Evolutionary conservation across 176 grass and related monocot genomes (phyloP).

Genomic region (Rhipidocladum racemiflorum): DNA sequence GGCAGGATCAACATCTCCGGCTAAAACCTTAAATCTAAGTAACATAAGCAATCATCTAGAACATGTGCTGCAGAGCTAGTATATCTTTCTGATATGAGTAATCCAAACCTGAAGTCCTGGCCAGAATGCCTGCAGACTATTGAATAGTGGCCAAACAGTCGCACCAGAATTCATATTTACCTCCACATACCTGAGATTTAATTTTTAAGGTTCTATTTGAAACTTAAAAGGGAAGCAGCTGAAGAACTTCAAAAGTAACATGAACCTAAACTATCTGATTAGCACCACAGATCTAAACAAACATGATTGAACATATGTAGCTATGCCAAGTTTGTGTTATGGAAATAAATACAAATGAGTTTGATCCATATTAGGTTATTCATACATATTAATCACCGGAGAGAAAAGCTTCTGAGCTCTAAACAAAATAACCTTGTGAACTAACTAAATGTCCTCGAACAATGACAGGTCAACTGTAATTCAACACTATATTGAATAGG

Average conservation of each 20-base stretch:
- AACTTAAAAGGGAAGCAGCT: not conserved
- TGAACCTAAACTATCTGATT: slow-evolving; percentile 3
- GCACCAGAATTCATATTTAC: slow-evolving; percentile 97
- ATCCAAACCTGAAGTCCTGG: slow-evolving; percentile 96
- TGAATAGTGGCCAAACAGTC: slow-evolving; percentile 96
- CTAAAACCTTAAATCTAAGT: slow-evolving; percentile 95
- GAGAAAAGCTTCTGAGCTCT: not conserved
- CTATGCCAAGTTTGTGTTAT: not conserved
- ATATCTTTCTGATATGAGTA: slow-evolving; percentile 24
- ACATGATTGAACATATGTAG: slow-evolving; percentile 7
- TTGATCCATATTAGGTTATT: not conserved
- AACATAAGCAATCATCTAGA: slow-evolving; percentile 70
- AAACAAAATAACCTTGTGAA: slow-evolving; percentile 21
- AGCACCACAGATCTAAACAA: not conserved
- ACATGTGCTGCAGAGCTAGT: slow-evolving; percentile 27
- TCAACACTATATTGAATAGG: not conserved
- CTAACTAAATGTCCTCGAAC: not conserved
- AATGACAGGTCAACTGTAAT: not conserved
- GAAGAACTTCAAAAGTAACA: not conserved
- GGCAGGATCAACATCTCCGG: slow-evolving; percentile 93
- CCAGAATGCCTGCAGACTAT: slow-evolving; percentile 98
- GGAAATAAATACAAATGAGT: not conserved
- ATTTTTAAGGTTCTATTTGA: not conserved
- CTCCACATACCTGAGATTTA: slow-evolving; percentile 83
- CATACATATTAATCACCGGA: slow-evolving; percentile 6